Evolutionary conservation across 805 yeast species (phyloP), one percentile per base, ranked within the genome.

Genomic region (Yamadazyma sp.): DNA sequence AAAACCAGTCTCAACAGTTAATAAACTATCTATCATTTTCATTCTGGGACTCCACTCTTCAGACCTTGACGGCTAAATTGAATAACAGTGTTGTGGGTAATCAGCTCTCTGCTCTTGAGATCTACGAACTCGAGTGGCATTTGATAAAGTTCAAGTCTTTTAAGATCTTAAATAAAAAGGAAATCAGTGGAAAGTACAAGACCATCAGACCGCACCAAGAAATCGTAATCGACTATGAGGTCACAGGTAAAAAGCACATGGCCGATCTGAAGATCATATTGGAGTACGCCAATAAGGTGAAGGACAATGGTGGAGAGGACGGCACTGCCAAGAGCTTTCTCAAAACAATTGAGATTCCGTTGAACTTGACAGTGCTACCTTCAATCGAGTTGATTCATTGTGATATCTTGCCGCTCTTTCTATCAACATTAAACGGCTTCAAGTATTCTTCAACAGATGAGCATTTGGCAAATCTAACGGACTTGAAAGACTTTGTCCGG

Each of bases 231-330:
- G 72, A 73, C 16, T 68, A 82, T 45, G 81, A 80, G 45, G 64
- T 86, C 2, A 64, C 70, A 38, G 95, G 95, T 0, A 84, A 85
- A 49, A 70, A 87, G 26, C 88, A 89, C 1, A 78, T 87, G 63
- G 76, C 74, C 12, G 77, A 75, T 35, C 84, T 85, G 35, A 73
- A 73, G 24, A 62, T 87, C 20, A 69, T 78, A 4, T 60, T 87
- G 17, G 89, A 84, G 44, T 87, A 87, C 55, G 78, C 46, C 51
- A 73, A 56, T 45, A 65, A 60, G 38, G 34, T 42, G 11, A n/a
- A n/a, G n/a, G n/a, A n/a, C n/a, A n/a, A n/a, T n/a, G n/a, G n/a
- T n/a, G n/a, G n/a, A n/a, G 41, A 37, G 16, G 53, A 48, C 10
- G 52, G 47, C 15, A 20, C 30, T 5, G 10, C 19, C 9, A 51